Conservation (phyloP, 306 rosid species). For the Datisca glomerata region DNA sequence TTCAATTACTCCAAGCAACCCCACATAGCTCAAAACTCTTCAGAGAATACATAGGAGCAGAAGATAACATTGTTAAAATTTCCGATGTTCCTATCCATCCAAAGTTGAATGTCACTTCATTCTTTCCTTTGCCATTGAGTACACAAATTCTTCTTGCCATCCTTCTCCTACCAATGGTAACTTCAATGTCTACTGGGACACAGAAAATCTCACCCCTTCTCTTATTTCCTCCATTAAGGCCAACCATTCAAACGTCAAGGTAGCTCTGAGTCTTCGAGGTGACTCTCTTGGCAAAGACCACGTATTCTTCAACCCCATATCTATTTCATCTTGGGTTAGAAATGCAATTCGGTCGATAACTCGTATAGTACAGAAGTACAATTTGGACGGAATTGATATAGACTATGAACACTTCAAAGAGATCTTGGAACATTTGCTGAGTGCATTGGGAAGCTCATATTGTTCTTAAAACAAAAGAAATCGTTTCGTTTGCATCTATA, state of each 20-base stretch:
- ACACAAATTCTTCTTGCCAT: slow-evolving; percentile 31
- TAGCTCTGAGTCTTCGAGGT: slow-evolving; percentile 70
- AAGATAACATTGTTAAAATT: slow-evolving; percentile 38
- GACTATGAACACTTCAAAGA: slow-evolving; percentile 10
- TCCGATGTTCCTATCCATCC: slow-evolving; percentile 55
- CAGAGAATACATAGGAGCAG: slow-evolving; percentile 75
- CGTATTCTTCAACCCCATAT: neutral
- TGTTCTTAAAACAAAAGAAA: slow-evolving; percentile 27
- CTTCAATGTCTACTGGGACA: slow-evolving; percentile 62
- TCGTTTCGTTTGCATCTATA: slow-evolving; percentile 52
- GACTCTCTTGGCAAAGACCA: no score
- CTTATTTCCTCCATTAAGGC: slow-evolving; percentile 49
- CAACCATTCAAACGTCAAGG: slow-evolving; percentile 45
- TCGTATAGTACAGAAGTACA: neutral
- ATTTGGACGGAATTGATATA: neutral
- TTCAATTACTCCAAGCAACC: slow-evolving; percentile 10
- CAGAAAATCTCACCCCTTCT: slow-evolving; percentile 41
- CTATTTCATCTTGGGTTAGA: neutral
- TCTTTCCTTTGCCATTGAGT: slow-evolving; percentile 70
- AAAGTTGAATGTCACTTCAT: slow-evolving; percentile 62
- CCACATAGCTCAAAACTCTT: slow-evolving; percentile 29
- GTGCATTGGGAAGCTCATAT: slow-evolving; percentile 41
- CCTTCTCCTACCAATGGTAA: slow-evolving; percentile 63
- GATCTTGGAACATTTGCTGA: slow-evolving; percentile 45
- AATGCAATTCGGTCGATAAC: neutral